These are phyloP conservation scores for Arthrobotrys pseudoclavata DNA, from an alignment of 2,329 filamentous ascomycete genomes.

Conservation along the genomic window DNA sequence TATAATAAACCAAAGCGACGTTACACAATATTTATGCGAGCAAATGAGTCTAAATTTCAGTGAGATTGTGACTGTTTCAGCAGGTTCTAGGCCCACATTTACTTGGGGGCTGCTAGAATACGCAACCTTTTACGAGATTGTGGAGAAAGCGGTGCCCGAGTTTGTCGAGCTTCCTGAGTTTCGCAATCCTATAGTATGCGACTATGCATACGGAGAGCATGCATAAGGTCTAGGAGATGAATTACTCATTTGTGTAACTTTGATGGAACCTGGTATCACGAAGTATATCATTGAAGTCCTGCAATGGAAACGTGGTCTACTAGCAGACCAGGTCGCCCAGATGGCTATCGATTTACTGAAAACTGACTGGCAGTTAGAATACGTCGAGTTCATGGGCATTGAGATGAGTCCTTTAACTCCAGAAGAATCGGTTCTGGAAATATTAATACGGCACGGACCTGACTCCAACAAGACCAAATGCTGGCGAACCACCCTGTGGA, in stretches of 20 bases:
- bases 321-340: not conserved
- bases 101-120: not conserved
- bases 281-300: conserved; percentile 5
- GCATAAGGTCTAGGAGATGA: not conserved
- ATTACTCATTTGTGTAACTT: not conserved
- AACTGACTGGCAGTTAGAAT: not conserved
- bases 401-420: not conserved
- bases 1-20: not conserved
- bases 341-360: conserved; percentile 3
- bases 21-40: not conserved
- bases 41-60: not conserved
- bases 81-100: not conserved
- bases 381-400: not conserved
- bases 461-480: not conserved
- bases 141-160: not conserved
- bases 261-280: not conserved
- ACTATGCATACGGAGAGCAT: not conserved
- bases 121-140: not conserved
- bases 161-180: not conserved
- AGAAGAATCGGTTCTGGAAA: conserved; percentile 1
- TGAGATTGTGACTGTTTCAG: not conserved
- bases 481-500: not conserved
- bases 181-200: not conserved
- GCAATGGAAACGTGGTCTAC: not conserved
- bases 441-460: not conserved